Conservation (phyloP, 2,329 filamentous ascomycete genomes). For the Acephala macrosclerotiorum region DNA sequence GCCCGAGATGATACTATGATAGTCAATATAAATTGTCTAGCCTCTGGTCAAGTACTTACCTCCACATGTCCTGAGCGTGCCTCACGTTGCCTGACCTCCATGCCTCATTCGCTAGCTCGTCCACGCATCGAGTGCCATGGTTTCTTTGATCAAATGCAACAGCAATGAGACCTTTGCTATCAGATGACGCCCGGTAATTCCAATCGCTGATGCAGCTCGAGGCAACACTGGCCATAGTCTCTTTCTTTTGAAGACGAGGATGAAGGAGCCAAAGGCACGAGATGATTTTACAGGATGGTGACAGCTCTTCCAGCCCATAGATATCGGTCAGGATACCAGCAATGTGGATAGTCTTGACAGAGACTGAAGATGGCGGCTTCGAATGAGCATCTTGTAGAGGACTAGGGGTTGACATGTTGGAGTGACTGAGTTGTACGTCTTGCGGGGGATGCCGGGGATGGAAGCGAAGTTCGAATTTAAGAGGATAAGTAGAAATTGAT, state of each 20-base stretch:
- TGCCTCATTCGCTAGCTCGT: slow-evolving; percentile 72
- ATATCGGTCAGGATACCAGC: slow-evolving; percentile 81
- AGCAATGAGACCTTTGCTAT: slow-evolving; percentile 69
- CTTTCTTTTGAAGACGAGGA: slow-evolving; percentile 73
- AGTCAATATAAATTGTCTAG: not conserved
- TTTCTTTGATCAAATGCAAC: slow-evolving; percentile 93
- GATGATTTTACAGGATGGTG: slow-evolving; percentile 58
- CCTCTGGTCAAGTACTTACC: slow-evolving; percentile 28
- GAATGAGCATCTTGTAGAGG: slow-evolving; percentile 28
- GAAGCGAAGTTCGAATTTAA: too few relatives aligned
- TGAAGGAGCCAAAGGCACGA: slow-evolving; percentile 94
- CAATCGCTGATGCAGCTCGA: slow-evolving; percentile 72
- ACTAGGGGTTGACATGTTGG: slow-evolving; percentile 32
- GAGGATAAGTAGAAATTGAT: too few relatives aligned
- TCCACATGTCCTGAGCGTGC: slow-evolving; percentile 93
- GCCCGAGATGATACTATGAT: slow-evolving; percentile 67
- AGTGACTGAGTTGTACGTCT: slow-evolving; percentile 11
- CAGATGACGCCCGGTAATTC: slow-evolving; percentile 55
- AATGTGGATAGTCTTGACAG: slow-evolving; percentile 72
- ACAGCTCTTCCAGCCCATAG: slow-evolving; percentile 81
- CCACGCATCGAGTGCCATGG: slow-evolving; percentile 78
- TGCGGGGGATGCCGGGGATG: slow-evolving; percentile 7
- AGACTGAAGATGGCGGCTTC: slow-evolving; percentile 52
- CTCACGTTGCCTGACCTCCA: slow-evolving; percentile 77
- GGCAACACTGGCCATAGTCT: slow-evolving; percentile 79